Conservation (phyloP, 2,329 filamentous ascomycete genomes). For the Sclerotinia minor region DNA sequence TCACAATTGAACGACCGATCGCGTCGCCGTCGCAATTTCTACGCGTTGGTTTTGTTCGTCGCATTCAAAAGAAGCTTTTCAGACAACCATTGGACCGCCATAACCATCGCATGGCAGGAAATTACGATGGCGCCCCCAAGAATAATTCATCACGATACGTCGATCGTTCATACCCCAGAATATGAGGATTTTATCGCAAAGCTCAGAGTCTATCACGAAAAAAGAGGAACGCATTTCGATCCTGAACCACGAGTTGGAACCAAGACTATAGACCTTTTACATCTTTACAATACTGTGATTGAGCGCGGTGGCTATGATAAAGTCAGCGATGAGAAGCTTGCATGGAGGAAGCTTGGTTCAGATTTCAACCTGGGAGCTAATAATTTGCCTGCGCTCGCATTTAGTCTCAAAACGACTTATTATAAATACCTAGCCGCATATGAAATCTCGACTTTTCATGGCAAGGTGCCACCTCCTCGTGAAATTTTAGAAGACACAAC, state of each 20-base stretch:
- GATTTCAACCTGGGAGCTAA: slow-evolving; percentile 73
- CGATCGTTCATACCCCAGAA: slow-evolving; percentile 56
- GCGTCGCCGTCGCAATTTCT: slow-evolving; percentile 28
- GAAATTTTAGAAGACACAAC: slow-evolving; percentile 78
- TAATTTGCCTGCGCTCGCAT: slow-evolving; percentile 81
- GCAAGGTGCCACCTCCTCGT: slow-evolving; percentile 79
- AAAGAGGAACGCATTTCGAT: slow-evolving; percentile 77
- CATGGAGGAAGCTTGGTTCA: slow-evolving; percentile 75
- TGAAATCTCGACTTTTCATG: slow-evolving; percentile 76
- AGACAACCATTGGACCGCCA: slow-evolving; percentile 25
- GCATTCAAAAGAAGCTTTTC: slow-evolving; percentile 18
- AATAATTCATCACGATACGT: slow-evolving; percentile 29
- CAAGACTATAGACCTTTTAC: slow-evolving; percentile 73
- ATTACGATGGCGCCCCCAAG: slow-evolving; percentile 37
- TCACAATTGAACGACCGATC: slow-evolving; percentile 24
- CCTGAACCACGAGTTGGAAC: slow-evolving; percentile 78
- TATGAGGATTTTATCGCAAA: slow-evolving; percentile 77
- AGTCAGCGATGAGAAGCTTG: slow-evolving; percentile 78
- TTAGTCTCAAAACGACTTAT: slow-evolving; percentile 82
- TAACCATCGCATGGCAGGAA: slow-evolving; percentile 31
- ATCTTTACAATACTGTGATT: slow-evolving; percentile 76
- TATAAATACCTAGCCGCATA: slow-evolving; percentile 88
- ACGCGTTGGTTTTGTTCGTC: slow-evolving; percentile 21
- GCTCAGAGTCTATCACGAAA: slow-evolving; percentile 71
- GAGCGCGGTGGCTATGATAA: slow-evolving; percentile 82